A percentile compares a stretch with the other conserved stretches of the same genome.
Conservation (phyloP, 1,139 yeast species). For the Hemisphaericaspora lyxosophila region DNA sequence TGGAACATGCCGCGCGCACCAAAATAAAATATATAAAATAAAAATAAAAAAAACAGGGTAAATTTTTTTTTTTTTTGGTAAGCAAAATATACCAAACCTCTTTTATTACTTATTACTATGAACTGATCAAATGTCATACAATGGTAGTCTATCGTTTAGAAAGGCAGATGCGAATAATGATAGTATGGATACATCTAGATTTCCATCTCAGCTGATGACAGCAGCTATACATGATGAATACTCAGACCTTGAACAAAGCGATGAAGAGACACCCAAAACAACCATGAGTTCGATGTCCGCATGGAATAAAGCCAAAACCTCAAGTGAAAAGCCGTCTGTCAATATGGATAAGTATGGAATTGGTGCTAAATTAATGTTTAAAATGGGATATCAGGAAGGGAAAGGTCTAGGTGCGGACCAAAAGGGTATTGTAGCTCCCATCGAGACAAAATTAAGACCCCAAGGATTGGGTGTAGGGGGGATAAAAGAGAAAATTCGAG, state of each 20-base stretch:
- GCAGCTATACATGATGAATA: conserved; percentile 19
- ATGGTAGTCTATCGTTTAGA: conserved; percentile 11
- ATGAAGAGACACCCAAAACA: conserved; percentile 11
- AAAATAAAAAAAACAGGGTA: too few species aligned
- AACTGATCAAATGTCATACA: conserved; percentile 6
- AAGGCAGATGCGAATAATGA: conserved; percentile 7
- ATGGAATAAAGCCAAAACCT: conserved; percentile 2
- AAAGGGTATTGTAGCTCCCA: conserved; percentile 76
- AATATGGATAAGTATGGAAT: conserved; percentile 58
- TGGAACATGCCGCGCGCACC: too few species aligned
- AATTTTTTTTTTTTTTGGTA: too few species aligned
- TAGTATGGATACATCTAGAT: neutral
- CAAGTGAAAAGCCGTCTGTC: conserved; percentile 2
- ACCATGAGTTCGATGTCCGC: neutral
- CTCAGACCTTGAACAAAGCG: conserved; percentile 23
- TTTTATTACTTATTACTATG: too few species aligned
- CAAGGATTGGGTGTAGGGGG: conserved; percentile 76
- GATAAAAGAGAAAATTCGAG: conserved; percentile 30
- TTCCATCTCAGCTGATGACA: conserved; percentile 11
- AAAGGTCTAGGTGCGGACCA: conserved; percentile 73
- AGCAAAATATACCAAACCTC: too few species aligned
- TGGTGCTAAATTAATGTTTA: conserved; percentile 75
- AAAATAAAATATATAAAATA: too few species aligned
- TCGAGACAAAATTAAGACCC: conserved; percentile 67
- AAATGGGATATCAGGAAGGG: conserved; percentile 88